Base-by-base conservation (phyloP, 148 eudicot species). In the Pharnaceum exiguum region DNA sequence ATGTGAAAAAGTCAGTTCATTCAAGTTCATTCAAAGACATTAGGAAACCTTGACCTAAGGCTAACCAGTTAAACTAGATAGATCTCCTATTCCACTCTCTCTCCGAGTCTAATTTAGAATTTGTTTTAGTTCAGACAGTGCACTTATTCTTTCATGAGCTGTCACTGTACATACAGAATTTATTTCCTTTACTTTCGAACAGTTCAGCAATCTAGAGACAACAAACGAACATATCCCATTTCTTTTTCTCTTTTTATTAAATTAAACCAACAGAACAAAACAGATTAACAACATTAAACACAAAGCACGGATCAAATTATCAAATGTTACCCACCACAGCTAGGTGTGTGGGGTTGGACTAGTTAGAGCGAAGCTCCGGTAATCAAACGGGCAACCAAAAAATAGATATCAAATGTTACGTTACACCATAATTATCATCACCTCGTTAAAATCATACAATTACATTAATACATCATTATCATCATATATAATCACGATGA, bases 121-220 rank as follows among this genome's bases (percentile, higher is more conserved):
- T 17, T 44, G 10, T 2, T 38, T 46, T 40, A 57, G 27, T 48
- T 48, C 32, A 67, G 64, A 58, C 64, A 65, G 28, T 48, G 56
- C 63, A 50, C 56, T 57, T 42, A 16, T 53, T 53, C 26, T 52
- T 16, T 50, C 42, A 46, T 62, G 67, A 69, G 57, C 62, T 69
- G 73, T 69, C 73, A 46, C 9, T 55, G 67, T 61, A 46, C 66
- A 29, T 46, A 37, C 16, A 10, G 15, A 50, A 30, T 51, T 40
- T 21, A 45, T 21, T 26, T 50, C 53, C 40, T 24, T 51, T 45
- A 21, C 59, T 52, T 53, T 60, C 40, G 23, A 35, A 15, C 28
- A 43, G 36, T 31, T 10, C 17, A 17, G 26, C 3, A 10, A 3
- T 2, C 54, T 16, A 50, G 3, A 15, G n/a, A 15, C 22, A 13